These are phyloP conservation scores for Aspergillus tanneri DNA, from an alignment of 2,329 filamentous ascomycete genomes.

Conservation along the genomic window DNA sequence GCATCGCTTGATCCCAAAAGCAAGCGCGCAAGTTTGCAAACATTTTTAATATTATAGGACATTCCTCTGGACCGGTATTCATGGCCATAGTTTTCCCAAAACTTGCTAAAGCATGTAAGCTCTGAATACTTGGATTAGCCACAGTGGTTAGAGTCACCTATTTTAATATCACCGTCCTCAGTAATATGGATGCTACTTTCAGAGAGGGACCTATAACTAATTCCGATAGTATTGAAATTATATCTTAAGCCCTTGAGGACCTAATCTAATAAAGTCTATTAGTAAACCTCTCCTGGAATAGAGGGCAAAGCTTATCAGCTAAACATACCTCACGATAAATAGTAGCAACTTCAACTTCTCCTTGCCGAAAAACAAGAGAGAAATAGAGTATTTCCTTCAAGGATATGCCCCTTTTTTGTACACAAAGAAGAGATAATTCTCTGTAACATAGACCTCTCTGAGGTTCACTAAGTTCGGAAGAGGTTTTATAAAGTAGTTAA, in stretches of 20 bases:
- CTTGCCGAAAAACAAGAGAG: neutral
- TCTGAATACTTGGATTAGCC: neutral
- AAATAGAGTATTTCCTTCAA: constrained; percentile 4
- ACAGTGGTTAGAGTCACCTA: constrained; percentile 2
- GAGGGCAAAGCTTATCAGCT: too few species aligned
- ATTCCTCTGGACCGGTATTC: neutral
- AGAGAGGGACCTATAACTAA: constrained; percentile 7
- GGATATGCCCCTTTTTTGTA: constrained; percentile 7
- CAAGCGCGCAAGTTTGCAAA: constrained; percentile 2
- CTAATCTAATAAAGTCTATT: neutral
- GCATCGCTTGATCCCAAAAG: constrained; percentile 3
- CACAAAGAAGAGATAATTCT: constrained; percentile 6
- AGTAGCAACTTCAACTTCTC: constrained; percentile 9
- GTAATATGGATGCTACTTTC: constrained; percentile 4
- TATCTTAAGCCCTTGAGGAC: constrained; percentile 10
- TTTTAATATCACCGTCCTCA: constrained; percentile 10
- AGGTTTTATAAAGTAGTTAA: neutral
- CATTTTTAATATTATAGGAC: constrained; percentile 6
- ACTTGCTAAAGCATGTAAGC: constrained; percentile 2
- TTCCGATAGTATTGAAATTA: constrained; percentile 7
- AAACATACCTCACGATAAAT: constrained; percentile 1
- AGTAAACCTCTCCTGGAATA: too few species aligned
- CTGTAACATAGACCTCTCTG: constrained; percentile 10
- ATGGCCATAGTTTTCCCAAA: constrained; percentile 11
- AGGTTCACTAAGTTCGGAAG: constrained; percentile 9